Evolutionary conservation across 2,329 filamentous ascomycete genomes (phyloP).

Genomic region (Fusarium sp.): DNA sequence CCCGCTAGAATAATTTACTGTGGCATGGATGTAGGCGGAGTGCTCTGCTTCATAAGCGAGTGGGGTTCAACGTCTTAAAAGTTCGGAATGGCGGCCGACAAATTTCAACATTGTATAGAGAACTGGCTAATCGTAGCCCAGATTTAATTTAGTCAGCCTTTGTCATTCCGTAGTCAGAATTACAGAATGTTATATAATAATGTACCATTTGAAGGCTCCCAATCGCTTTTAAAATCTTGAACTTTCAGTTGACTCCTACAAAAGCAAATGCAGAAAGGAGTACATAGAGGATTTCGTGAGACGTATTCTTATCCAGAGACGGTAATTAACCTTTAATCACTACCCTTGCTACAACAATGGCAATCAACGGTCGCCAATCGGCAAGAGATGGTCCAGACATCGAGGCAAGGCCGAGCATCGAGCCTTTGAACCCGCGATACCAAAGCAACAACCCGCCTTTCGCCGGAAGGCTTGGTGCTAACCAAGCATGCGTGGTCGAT

Average conservation of each 20-base stretch:
- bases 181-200: neutral
- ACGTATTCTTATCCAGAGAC: too few species aligned
- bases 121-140: neutral
- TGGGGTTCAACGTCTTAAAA: neutral
- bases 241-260: neutral
- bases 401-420: neutral
- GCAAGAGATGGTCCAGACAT: neutral
- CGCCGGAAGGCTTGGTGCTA: conserved; percentile 38
- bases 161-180: neutral
- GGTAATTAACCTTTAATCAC: too few species aligned
- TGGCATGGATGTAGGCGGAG: too few species aligned
- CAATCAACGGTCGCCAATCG: neutral
- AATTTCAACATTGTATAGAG: neutral
- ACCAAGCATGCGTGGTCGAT: conserved; percentile 27
- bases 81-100: neutral
- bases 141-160: neutral
- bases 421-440: neutral
- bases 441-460: conserved; percentile 27
- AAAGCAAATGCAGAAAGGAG: too few species aligned
- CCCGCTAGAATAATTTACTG: too few species aligned
- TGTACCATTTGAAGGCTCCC: fast-evolving
- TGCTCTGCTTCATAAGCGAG: neutral
- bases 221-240: neutral
- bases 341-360: too few species aligned
- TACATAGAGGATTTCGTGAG: too few species aligned